Conservation (phyloP, 2,329 filamentous ascomycete species). For the Tolypocladium guangdongense region DNA sequence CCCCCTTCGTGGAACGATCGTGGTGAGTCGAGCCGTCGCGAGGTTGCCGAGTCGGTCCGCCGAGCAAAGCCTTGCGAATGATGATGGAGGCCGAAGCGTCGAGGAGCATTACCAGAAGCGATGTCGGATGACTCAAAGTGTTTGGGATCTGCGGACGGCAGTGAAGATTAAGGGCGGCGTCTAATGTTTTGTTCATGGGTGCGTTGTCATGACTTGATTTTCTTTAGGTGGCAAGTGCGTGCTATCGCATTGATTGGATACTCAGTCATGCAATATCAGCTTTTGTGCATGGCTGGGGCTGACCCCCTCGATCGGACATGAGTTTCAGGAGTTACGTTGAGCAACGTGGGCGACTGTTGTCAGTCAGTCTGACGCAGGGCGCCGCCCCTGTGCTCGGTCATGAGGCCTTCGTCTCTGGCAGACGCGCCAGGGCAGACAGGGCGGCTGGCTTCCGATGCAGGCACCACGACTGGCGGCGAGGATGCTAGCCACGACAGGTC, state of each 20-base stretch:
- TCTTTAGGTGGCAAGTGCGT: not conserved
- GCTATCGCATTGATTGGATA: not conserved
- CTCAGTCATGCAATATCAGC: not conserved
- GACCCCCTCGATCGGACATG: no score
- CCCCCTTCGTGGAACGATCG: not conserved
- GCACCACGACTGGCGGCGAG: not conserved
- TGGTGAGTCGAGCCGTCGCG: not conserved
- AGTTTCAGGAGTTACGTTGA: not conserved
- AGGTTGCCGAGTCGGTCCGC: not conserved
- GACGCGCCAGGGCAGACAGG: not conserved
- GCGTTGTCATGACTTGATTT: not conserved
- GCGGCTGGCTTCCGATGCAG: not conserved
- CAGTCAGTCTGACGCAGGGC: not conserved
- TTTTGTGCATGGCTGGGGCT: not conserved
- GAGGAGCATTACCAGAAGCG: not conserved
- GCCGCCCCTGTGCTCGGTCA: no score
- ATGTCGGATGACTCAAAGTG: not conserved
- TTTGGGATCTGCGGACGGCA: not conserved
- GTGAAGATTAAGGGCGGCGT: not conserved
- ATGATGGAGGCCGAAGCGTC: not conserved
- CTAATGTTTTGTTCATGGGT: not conserved
- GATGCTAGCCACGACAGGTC: not conserved
- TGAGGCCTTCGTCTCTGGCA: not conserved
- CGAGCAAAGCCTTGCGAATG: not conserved
- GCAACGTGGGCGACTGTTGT: not conserved